Base-by-base conservation (phyloP, 2,329 filamentous ascomycete genomes). In the Pseudonectria foliicola region DNA sequence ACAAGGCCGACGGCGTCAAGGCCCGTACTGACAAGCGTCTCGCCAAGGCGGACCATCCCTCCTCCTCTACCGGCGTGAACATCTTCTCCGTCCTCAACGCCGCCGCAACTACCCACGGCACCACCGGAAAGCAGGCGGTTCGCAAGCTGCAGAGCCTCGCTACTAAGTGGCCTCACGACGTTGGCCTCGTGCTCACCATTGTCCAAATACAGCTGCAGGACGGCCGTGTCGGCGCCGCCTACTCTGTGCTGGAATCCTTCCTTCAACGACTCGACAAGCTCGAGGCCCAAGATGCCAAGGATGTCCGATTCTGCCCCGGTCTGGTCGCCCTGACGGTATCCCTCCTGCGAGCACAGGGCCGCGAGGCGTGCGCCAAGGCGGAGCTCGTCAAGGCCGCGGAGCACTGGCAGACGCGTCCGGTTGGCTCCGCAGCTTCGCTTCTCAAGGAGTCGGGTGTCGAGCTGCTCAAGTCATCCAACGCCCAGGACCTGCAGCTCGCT, bases 391-490 rank as follows among this genome's bases (percentile, higher is more conserved):
- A 82, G 58, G 87, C 90, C 13, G 86, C 87, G 10, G 68, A 73
- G 11, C 81, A 93, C 63, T 96, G 92, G 89, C 75, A 78, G 34
- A 67, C 70, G 29, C 81, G 80, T 46, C 66, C 44, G 61, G 44
- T 50, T 6, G 46, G 42, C 12, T 44, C 54, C 2, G 58, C 79
- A 1, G 61, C 71, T n/a, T 75, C 83, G 1, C 74, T 96, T 6
- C 70, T 94, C 33, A 79, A 80, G 38, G 85, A 88, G 35, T 87
- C 89, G 7, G 90, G 85, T n/a, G 73, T 82, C 27, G 80, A 87
- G 31, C 75, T 96, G 8, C 75, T 95, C 31, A 78, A 82, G 45
- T 94, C 86, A 0, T 75, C 80, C 6, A 75, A 80, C 31, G 56
- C 69, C 1, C 71, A 81, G 12, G 85, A 95, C 46, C 65, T 87